phyloP scores from a whole-genome alignment of 257 asterid genomes.

The Paraleonurus japonicus region DNA sequence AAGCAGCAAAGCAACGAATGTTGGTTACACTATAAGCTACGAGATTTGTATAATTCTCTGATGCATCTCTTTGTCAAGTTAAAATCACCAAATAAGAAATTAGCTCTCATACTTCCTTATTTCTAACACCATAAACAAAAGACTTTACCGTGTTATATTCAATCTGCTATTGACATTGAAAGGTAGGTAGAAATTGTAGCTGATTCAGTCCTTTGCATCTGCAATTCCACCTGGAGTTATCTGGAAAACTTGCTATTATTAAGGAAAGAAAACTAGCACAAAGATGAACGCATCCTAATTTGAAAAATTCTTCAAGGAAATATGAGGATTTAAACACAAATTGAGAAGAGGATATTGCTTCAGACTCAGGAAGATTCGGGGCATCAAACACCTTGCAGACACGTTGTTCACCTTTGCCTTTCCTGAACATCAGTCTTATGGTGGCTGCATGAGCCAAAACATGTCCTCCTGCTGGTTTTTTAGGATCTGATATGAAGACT shows the following conservation, averaged over 20 bases:
- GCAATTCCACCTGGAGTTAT: constrained; percentile 97
- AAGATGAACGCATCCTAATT: not conserved
- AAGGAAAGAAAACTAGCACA: constrained; percentile 36
- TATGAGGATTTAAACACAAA: not conserved
- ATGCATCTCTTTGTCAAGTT: not conserved
- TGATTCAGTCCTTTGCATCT: constrained; percentile 82
- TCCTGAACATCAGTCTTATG: constrained; percentile 94
- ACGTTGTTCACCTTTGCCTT: constrained; percentile 99
- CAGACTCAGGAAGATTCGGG: constrained; percentile 97
- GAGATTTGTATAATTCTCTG: not conserved
- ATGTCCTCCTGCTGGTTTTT: constrained; percentile 99
- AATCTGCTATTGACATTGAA: not conserved
- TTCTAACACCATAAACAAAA: not conserved
- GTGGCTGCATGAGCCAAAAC: constrained; percentile 99
- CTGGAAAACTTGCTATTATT: constrained; percentile 71
- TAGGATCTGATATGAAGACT: constrained; percentile 93
- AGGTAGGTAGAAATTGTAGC: not conserved
- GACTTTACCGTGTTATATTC: not conserved
- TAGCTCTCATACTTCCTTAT: not conserved
- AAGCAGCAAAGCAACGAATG: not conserved
- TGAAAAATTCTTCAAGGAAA: constrained; percentile 12
- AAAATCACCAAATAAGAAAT: not conserved
- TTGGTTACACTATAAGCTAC: not conserved
- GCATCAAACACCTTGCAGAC: constrained; percentile 99
- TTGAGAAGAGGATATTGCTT: constrained; percentile 87